A percentile compares a stretch with the other conserved stretches of the same genome.
Evolutionary conservation across 164 flowering plant genomes (phyloP).

Genomic region (Malania oleifera): DNA sequence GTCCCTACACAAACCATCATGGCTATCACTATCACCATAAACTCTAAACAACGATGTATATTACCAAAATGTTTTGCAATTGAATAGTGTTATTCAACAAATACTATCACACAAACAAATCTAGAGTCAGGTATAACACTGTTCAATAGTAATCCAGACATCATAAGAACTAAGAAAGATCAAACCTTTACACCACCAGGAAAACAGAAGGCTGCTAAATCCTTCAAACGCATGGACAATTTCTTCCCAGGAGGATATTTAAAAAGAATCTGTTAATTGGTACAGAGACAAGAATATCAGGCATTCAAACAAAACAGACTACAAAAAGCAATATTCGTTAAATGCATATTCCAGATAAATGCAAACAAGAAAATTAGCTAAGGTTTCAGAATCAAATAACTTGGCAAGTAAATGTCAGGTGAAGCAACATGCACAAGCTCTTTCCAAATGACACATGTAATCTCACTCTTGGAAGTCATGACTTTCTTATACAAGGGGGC

Average conservation of each 20-base stretch:
- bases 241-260: slow-evolving; percentile 84
- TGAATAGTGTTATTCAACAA: too few species aligned
- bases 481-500: too few species aligned
- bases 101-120: too few species aligned
- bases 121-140: too few species aligned
- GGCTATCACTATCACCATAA: too few species aligned
- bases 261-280: slow-evolving; percentile 58
- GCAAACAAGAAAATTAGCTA: background rate
- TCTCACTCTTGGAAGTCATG: too few species aligned
- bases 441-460: background rate
- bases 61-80: too few species aligned
- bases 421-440: background rate
- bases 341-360: background rate
- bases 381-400: background rate
- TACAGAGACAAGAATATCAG: background rate
- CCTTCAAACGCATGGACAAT: slow-evolving; percentile 56
- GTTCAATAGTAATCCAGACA: background rate
- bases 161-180: slow-evolving; percentile 6
- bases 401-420: too few species aligned
- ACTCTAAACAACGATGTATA: too few species aligned
- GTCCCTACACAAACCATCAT: too few species aligned
- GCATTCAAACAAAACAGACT: background rate
- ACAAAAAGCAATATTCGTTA: background rate
- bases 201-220: slow-evolving; percentile 85
- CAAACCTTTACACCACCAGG: slow-evolving; percentile 87